Evolutionary conservation across 176 grass and related monocot genomes (phyloP), one percentile per base, ranked within the genome.

Genomic region (Saccharum officinarum): DNA sequence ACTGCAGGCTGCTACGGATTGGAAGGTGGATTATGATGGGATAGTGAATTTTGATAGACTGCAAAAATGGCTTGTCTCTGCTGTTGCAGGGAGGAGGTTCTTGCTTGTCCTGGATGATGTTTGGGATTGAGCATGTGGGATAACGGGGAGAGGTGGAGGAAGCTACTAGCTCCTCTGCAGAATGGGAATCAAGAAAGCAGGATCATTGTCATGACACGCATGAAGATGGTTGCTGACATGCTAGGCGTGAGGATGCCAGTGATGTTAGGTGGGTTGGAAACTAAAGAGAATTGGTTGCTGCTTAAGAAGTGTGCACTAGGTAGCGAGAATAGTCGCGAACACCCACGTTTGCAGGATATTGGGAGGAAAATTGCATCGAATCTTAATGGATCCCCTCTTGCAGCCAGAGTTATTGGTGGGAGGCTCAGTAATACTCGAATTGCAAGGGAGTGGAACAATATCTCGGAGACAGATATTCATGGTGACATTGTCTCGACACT

Each of bases 91-190:
- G 40, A 83, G 72, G 74, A 87, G 75, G 44, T 92, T 92, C 82
- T 76, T 92, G 45, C 84, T 92, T 73, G 71, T 92, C 37, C 83
- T 92, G 8, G 87, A 92, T 81, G 79, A 92, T 84, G 65, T 92
- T 55, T 89, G 91, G 83, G 44, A 84, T 74, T 15, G 15, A 64
- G 20, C 2, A 1, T 49, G 38, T 85, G 38, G 77, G 30, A 80
- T 15, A 80, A 87, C 17, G 22, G 0, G 5, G 60, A 69, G 3
- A 25, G 67, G 69, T 79, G 91, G 87, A 80, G 18, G 11, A 78
- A 20, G 4, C 25, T 93, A 16, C 76, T 93, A 6, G 81, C 41
- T 16, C 84, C 87, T 38, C 44, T 93, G 34, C 37, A 57, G 44
- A 65, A 45, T 44, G 80, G 80, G 46, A 25, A 65, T 33, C 46